These are phyloP conservation scores for Nitzschia sp. DNA, from an alignment of 108 stramenopile genomes.

Conservation along the genomic window DNA sequence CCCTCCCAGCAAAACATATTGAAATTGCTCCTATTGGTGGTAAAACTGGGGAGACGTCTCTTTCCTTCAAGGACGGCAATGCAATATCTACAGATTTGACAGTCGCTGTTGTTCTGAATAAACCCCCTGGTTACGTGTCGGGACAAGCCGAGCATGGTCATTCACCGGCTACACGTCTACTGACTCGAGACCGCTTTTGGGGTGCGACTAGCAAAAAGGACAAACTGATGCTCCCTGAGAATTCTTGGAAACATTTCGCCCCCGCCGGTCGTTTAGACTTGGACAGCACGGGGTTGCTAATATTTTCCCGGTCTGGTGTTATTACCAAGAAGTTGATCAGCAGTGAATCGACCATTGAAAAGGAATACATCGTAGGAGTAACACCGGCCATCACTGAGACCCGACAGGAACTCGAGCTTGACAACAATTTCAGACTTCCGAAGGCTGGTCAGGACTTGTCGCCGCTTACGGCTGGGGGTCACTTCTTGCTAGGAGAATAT, in stretches of 20 bases:
- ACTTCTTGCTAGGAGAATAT: constrained; percentile 37
- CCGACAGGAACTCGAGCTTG: constrained; percentile 44
- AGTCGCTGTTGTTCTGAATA: constrained; percentile 71
- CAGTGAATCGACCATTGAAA: constrained; percentile 46
- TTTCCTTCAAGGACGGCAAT: neutral
- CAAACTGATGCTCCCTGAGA: constrained; percentile 4
- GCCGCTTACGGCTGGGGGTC: constrained; percentile 44
- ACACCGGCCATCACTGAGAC: constrained; percentile 41
- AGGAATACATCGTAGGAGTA: constrained; percentile 81
- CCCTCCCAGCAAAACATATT: constrained; percentile 14
- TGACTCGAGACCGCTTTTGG: constrained; percentile 45
- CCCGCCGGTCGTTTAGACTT: constrained; percentile 78
- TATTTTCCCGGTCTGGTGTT: constrained; percentile 71
- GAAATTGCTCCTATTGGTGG: no score
- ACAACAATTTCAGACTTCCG: constrained; percentile 31
- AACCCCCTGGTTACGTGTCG: constrained; percentile 80
- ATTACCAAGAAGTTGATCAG: constrained; percentile 69
- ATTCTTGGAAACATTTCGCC: constrained; percentile 53
- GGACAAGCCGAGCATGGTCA: constrained; percentile 67
- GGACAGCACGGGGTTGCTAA: constrained; percentile 67
- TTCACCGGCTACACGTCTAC: constrained; percentile 58
- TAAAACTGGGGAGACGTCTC: constrained; percentile 1
- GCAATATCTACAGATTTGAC: neutral
- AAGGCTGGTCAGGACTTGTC: constrained; percentile 43
- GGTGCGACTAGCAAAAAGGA: neutral